These are phyloP conservation scores for Kodamaea sp. DNA, from an alignment of 1,139 yeast species.

Conservation along the genomic window DNA sequence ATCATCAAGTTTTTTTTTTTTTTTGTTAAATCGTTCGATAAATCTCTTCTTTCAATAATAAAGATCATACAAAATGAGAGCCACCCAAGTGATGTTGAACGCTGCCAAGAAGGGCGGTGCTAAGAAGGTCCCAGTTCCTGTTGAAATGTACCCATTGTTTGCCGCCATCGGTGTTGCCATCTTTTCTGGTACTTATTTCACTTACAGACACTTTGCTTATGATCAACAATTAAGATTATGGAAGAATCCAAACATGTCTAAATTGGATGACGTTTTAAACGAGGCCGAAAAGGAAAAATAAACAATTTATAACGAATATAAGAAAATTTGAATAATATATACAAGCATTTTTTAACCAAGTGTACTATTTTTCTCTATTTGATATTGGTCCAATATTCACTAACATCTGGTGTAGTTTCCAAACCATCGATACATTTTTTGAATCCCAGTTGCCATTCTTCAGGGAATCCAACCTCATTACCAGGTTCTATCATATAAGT, in stretches of 20 bases:
- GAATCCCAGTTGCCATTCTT: slow-evolving; percentile 48
- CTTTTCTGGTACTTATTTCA: slow-evolving; percentile 62
- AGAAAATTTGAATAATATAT: background rate
- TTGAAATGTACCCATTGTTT: slow-evolving; percentile 73
- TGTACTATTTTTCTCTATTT: slow-evolving; percentile 17
- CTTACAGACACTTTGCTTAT: slow-evolving; percentile 66
- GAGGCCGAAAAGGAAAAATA: slow-evolving; percentile 24
- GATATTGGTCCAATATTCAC: slow-evolving; percentile 66
- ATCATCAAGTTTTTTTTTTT: slow-evolving; percentile 8
- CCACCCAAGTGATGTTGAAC: slow-evolving; percentile 50
- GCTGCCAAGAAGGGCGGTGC: slow-evolving; percentile 40
- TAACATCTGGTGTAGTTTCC: slow-evolving; percentile 77
- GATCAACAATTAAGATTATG: slow-evolving; percentile 68
- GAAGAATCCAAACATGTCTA: slow-evolving; percentile 60
- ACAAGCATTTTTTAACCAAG: slow-evolving; percentile 1
- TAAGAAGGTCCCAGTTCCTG: slow-evolving; percentile 47
- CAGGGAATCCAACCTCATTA: slow-evolving; percentile 51
- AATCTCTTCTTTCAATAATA: slow-evolving; percentile 2
- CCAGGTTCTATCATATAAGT: slow-evolving; percentile 66
- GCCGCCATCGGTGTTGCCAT: slow-evolving; percentile 62
- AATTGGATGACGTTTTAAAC: slow-evolving; percentile 56
- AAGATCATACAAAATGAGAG: slow-evolving; percentile 43
- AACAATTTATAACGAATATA: background rate
- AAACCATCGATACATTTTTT: slow-evolving; percentile 57
- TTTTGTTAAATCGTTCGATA: slow-evolving; percentile 2